Percentiles rank a stretch among this genome's conserved stretches.
phyloP scores from a whole-genome alignment of 371 early-diverging fungal genomes.

The Saksenaea vasiformis region DNA sequence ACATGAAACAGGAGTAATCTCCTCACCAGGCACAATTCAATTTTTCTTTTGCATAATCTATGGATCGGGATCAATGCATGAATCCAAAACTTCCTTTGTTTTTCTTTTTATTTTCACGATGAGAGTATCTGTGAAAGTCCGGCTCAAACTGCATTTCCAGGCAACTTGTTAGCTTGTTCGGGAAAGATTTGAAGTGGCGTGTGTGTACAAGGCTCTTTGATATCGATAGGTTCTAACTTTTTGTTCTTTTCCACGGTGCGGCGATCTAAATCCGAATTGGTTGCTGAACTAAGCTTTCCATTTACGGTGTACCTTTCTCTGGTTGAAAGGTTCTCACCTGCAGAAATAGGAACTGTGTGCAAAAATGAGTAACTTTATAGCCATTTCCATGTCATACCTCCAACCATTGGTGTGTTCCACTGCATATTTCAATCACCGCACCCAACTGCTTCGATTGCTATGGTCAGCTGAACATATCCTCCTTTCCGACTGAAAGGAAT shows the following conservation, averaged over 20 bases:
- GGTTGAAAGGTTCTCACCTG: neutral
- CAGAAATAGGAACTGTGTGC: neutral
- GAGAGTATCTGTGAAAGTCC: too few relatives aligned
- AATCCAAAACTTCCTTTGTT: too few relatives aligned
- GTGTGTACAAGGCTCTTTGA: neutral
- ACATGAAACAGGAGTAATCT: too few relatives aligned
- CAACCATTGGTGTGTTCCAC: neutral
- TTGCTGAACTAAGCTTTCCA: neutral
- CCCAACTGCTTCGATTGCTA: neutral
- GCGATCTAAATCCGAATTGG: neutral
- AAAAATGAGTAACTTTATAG: neutral
- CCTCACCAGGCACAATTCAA: too few relatives aligned
- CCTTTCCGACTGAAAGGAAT: neutral
- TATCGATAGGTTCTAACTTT: neutral
- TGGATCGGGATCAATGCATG: too few relatives aligned
- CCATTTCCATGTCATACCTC: neutral
- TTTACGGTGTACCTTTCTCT: neutral
- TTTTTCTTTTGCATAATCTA: too few relatives aligned
- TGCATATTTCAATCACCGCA: neutral
- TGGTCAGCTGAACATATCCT: neutral
- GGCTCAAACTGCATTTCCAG: too few relatives aligned
- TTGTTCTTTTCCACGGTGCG: neutral
- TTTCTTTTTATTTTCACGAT: too few relatives aligned
- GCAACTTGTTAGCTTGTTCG: too few relatives aligned
- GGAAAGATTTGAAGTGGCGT: too few relatives aligned